Evolutionary conservation across 768 basidiomycete species (phyloP).

Genomic region (Grammothele lineata): DNA sequence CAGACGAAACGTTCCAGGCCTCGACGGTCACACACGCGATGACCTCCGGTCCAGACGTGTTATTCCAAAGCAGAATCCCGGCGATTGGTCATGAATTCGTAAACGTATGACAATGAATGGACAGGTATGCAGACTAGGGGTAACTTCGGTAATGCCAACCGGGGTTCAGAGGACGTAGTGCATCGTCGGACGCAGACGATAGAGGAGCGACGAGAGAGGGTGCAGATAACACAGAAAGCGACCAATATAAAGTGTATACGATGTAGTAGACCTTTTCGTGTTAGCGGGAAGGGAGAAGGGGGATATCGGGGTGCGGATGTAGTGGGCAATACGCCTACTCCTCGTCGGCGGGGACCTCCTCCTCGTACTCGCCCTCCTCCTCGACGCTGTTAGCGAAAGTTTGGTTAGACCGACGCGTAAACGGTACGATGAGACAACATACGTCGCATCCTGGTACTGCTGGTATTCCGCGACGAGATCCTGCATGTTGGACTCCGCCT

Average conservation of each 20-base stretch:
- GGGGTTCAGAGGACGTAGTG: slow-evolving; percentile 12
- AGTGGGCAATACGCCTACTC: slow-evolving; percentile 24
- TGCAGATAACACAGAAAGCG: slow-evolving; percentile 24
- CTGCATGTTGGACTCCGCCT: slow-evolving; percentile 99
- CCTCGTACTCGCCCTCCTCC: slow-evolving; percentile 88
- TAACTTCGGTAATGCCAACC: slow-evolving; percentile 23
- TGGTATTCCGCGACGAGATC: slow-evolving; percentile 98
- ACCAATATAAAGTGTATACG: slow-evolving; percentile 30
- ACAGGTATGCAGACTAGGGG: slow-evolving; percentile 26
- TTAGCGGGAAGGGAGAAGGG: slow-evolving; percentile 8
- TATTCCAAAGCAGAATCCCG: slow-evolving; percentile 4
- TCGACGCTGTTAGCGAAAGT: slow-evolving; percentile 55
- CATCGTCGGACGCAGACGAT: slow-evolving; percentile 12
- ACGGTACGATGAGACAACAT: slow-evolving; percentile 31
- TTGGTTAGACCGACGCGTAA: slow-evolving; percentile 6
- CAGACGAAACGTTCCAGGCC: too few relatives aligned
- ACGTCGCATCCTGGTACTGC: slow-evolving; percentile 94
- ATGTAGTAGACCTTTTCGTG: slow-evolving; percentile 27
- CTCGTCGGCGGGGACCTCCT: slow-evolving; percentile 61
- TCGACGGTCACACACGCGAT: too few relatives aligned
- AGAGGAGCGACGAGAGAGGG: slow-evolving; percentile 7
- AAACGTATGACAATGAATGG: slow-evolving; percentile 17
- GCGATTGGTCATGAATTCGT: slow-evolving; percentile 16
- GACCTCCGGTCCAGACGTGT: too few relatives aligned
- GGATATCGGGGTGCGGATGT: too few relatives aligned